A percentile compares a stretch with the other conserved stretches of the same genome.
Conservation (phyloP, 306 rosid genomes). For the Cucumis cinereus region DNA sequence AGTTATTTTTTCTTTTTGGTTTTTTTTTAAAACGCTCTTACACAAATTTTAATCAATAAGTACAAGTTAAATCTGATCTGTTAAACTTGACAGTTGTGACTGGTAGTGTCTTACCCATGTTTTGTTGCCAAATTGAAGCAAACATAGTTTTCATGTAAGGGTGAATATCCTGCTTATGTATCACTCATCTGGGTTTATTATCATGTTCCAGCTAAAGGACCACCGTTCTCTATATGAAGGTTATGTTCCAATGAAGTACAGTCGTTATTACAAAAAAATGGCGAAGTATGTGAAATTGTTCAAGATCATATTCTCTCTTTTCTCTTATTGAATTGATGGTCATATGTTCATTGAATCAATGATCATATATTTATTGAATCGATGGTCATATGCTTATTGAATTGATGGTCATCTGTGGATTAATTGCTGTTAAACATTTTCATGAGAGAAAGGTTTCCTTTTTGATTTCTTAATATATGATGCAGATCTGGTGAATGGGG, state of each 20-base stretch:
- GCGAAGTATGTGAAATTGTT: slow-evolving; percentile 44
- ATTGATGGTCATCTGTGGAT: slow-evolving; percentile 4
- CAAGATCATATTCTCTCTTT: slow-evolving; percentile 4
- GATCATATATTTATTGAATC: not conserved
- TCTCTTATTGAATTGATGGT: slow-evolving; percentile 3
- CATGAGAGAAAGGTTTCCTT: slow-evolving; percentile 1
- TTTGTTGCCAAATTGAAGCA: slow-evolving; percentile 2
- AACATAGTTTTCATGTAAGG: not conserved
- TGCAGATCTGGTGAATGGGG: slow-evolving; percentile 95
- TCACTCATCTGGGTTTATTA: slow-evolving; percentile 25
- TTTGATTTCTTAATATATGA: slow-evolving; percentile 11
- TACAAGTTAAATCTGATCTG: not conserved
- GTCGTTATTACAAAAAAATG: slow-evolving; percentile 68
- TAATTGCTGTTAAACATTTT: not conserved
- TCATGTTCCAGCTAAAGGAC: slow-evolving; percentile 56
- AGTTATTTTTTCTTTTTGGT: too few species aligned
- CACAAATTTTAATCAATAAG: not conserved
- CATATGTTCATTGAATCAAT: not conserved
- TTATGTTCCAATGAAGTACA: slow-evolving; percentile 90
- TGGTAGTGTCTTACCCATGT: not conserved
- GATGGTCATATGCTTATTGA: not conserved
- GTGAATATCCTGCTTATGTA: slow-evolving; percentile 11
- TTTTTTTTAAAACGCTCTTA: too few species aligned
- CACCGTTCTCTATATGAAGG: slow-evolving; percentile 58
- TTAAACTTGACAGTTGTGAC: not conserved